Percentiles rank a stretch among this genome's conserved stretches.
These are phyloP conservation scores for Imleria badia DNA, from an alignment of 768 basidiomycete genomes.

Conservation along the genomic window DNA sequence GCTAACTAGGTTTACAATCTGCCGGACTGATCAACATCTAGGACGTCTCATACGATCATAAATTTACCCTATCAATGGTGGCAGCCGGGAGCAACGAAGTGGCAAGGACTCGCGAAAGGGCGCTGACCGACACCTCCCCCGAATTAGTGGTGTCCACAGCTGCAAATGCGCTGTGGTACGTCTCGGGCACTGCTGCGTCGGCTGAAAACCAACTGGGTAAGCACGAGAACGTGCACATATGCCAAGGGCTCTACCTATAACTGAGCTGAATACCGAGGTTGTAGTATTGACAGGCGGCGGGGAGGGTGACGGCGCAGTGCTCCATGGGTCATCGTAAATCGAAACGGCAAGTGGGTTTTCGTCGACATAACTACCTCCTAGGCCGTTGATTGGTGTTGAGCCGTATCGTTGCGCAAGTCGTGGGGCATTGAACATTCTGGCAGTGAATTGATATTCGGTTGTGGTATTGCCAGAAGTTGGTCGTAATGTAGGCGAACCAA, in stretches of 20 bases:
- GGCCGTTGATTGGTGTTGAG: slow-evolving; percentile 51
- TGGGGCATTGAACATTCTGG: slow-evolving; percentile 82
- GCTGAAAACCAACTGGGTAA: slow-evolving; percentile 41
- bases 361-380: slow-evolving; percentile 73
- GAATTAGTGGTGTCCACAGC: slow-evolving; percentile 67
- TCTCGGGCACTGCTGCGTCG: slow-evolving; percentile 75
- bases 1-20: slow-evolving; percentile 92
- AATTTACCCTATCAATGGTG: slow-evolving; percentile 72
- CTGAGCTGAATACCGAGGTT: slow-evolving; percentile 59
- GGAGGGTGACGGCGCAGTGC: slow-evolving; percentile 67
- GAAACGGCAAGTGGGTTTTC: slow-evolving; percentile 74
- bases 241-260: slow-evolving; percentile 51
- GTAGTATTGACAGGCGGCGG: slow-evolving; percentile 57
- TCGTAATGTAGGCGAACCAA: slow-evolving; percentile 10
- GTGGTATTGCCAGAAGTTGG: slow-evolving; percentile 7
- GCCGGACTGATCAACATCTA: slow-evolving; percentile 6
- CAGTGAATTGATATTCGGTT: slow-evolving; percentile 7
- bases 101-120: slow-evolving; percentile 74
- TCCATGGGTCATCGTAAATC: slow-evolving; percentile 84
- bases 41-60: background rate
- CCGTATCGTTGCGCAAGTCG: slow-evolving; percentile 70
- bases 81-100: slow-evolving; percentile 80
- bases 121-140: slow-evolving; percentile 81
- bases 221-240: background rate
- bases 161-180: slow-evolving; percentile 73